These are phyloP conservation scores for Lindgomyces ingoldianus DNA, from an alignment of 495 filamentous ascomycete genomes.

Conservation along the genomic window DNA sequence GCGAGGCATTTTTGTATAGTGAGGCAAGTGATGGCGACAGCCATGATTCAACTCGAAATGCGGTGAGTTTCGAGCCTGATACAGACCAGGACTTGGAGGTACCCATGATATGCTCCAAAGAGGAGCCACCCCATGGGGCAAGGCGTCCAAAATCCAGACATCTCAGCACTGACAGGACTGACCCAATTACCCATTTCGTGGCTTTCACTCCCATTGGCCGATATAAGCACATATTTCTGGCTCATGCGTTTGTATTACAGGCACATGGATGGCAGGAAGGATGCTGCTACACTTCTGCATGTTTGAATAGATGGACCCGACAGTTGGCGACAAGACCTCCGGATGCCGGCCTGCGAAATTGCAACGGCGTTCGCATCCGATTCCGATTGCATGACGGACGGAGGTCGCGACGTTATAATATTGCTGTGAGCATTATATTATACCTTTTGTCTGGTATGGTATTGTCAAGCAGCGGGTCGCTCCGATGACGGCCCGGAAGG, in stretches of 20 bases:
- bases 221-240: background rate
- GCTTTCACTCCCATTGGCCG: background rate
- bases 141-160: too few species aligned
- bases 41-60: constrained; percentile 15
- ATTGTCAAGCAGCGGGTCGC: background rate
- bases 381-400: background rate
- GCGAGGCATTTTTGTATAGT: too few species aligned
- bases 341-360: too few species aligned
- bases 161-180: too few species aligned
- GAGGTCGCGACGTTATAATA: constrained; percentile 11
- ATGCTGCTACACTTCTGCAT: background rate
- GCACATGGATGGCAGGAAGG: background rate
- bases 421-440: background rate
- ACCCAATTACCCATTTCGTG: too few species aligned
- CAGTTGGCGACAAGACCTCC: background rate
- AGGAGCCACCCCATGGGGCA: too few species aligned
- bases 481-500: constrained; percentile 3
- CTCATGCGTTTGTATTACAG: background rate
- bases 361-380: too few species aligned
- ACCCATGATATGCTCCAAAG: too few species aligned
- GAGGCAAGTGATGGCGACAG: too few species aligned
- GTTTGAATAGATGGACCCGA: background rate
- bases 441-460: background rate
- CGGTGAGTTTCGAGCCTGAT: constrained; percentile 35
- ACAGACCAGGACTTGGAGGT: too few species aligned